Conservation (phyloP, 1,139 yeast genomes). For the Suhomyces ambrosiae region DNA sequence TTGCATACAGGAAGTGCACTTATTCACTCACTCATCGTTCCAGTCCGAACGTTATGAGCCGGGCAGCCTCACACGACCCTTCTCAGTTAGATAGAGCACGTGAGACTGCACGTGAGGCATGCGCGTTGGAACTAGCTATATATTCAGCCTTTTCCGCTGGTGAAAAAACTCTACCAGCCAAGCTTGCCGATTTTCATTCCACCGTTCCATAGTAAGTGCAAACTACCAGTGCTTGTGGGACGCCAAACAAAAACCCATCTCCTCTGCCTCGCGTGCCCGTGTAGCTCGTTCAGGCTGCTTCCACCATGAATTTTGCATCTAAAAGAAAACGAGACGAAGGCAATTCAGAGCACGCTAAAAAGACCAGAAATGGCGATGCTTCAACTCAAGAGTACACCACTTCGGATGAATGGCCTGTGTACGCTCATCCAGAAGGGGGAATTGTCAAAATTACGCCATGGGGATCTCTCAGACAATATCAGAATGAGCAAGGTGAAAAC, state of each 20-base stretch:
- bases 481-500: conserved; percentile 37
- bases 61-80: conserved; percentile 1
- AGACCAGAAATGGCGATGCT: conserved; percentile 24
- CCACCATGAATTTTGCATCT: conserved; percentile 20
- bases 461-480: conserved; percentile 47
- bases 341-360: conserved; percentile 25
- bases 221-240: background rate
- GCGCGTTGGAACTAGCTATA: conserved; percentile 4
- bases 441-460: conserved; percentile 64
- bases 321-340: conserved; percentile 32
- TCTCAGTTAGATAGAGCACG: conserved; percentile 3
- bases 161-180: conserved; percentile 8
- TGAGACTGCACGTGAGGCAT: conserved; percentile 1
- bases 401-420: conserved; percentile 59
- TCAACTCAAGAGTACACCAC: conserved; percentile 22
- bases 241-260: background rate
- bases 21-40: too few species aligned
- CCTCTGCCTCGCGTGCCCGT: background rate
- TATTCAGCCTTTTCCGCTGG: conserved; percentile 5
- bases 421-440: conserved; percentile 67
- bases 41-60: too few species aligned
- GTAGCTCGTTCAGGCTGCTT: background rate
- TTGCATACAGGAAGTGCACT: too few species aligned
- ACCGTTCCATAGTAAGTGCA: background rate
- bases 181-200: background rate